Evolutionary conservation across 495 filamentous ascomycete species (phyloP), one percentile per base, ranked within the genome.

Genomic region (Lichina pygmaea): DNA sequence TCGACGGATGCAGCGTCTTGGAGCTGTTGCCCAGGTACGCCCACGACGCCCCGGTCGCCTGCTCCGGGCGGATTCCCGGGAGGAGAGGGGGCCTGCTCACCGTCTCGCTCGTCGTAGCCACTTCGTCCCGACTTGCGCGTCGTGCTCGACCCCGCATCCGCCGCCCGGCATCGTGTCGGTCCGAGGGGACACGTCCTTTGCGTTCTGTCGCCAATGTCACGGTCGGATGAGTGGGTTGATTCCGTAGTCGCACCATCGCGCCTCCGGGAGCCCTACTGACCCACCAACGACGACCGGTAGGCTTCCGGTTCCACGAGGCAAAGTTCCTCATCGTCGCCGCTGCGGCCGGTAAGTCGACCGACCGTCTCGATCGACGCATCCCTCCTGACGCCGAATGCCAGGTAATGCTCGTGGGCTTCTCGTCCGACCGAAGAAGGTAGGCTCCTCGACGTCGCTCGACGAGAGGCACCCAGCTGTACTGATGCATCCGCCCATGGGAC

Each of bases 171-270:
- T 93, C 34, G 62, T 66, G 33, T 67, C 76, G 13, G 79, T 91
- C 2, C 71, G 77, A 17, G 82, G 79, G 34, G 81, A 91, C 42
- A 72, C 77, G 33, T 67, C 75, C 0, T 77, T 73, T 57, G 81
- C 82, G 43, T 68, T 78, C 30, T 93, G 85, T 60, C 70, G 81
- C 10, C 67, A 78, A 50, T 93, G 85, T 55, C 82, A 92, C 59
- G 65, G 65, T 33, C 81, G 78, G 54, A 84, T 93, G 73, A 77
- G 76, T 72, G 59, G 6, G 62, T 49, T 11, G n/a, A 3, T 39
- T 46, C n/a, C 43, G 32, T 24, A 24, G 24, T 24, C 24, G 17
- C 10, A 1, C 11, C 45, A n/a, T 24, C 11, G 17, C 34, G n/a
- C 17, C 10, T n/a, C 33, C 16, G 41, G 33, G 11, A 1, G 3